Evolutionary conservation across 1,139 yeast genomes (phyloP), one percentile per base, ranked within the genome.

Genomic region (Geotrichum aggregatum): DNA sequence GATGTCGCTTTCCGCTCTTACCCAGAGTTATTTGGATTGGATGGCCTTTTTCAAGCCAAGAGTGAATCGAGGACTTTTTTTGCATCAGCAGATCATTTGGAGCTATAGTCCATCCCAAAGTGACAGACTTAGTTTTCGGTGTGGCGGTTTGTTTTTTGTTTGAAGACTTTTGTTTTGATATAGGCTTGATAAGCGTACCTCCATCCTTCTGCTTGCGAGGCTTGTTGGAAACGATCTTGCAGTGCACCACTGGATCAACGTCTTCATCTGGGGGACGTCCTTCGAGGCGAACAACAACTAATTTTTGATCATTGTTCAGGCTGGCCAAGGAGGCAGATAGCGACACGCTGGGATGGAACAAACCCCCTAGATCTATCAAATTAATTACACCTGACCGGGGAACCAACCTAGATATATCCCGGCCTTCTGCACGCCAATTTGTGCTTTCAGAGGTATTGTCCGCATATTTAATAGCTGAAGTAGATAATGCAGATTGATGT

Each of bases 1-100:
- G 22, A n/a, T 41, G 47, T 54, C 38, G 66, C 49, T 57, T 67
- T 54, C 57, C 62, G 62, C 26, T 62, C 59, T 44, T 54, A 56
- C 57, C 66, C 50, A 60, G 59, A 43, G 40, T 52, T 3, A 68
- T 49, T 33, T 62, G 64, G 10, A 66, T 61, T 28, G 58, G 56
- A 52, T 68, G 63, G 10, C 71, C 71, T 13, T 66, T 60, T 14
- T 56, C 35, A 4, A 69, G 56, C 19, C 67, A 63, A 0, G 70
- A 63, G 41, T 63, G 64, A 18, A 69, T 62, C 13, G 71, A 78
- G 68, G 55, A 65, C 55, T 50, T 63, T 50, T 57, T 68, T 60
- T 58, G 76, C 49, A 58, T 65, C 52, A 41, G 68, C 50, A 63
- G 60, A 55, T 59, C 73, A 63, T 59, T 60, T 50, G 52, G 66